Conservation (phyloP, 148 eudicot species). For the Camellia granthamiana region DNA sequence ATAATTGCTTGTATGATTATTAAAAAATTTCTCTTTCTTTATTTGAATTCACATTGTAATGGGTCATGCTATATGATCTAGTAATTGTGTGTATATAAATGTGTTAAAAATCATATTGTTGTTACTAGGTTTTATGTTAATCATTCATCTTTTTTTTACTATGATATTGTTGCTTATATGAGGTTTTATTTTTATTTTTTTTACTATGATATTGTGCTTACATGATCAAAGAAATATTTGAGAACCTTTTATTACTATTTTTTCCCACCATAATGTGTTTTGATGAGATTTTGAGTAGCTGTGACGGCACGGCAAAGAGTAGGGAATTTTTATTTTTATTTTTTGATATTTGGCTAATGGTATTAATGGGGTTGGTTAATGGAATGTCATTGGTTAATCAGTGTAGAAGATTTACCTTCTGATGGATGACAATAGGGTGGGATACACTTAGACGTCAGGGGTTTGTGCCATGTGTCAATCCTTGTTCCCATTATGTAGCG, state of each 20-base stretch:
- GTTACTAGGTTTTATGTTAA: neutral
- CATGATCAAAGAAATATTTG: neutral
- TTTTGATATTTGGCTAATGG: no score
- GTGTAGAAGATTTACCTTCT: no score
- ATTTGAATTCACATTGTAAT: neutral
- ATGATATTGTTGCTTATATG: no score
- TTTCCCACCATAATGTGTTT: neutral
- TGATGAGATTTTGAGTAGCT: slow-evolving; percentile 34
- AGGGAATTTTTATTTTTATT: no score
- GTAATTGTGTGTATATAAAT: slow-evolving; percentile 13
- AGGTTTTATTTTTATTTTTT: no score
- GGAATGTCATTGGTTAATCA: no score
- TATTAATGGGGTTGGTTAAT: no score
- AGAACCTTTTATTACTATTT: neutral
- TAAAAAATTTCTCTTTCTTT: neutral
- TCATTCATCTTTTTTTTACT: neutral
- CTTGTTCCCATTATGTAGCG: no score
- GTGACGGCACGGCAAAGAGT: slow-evolving; percentile 52
- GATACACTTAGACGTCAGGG: no score
- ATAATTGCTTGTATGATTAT: slow-evolving; percentile 8
- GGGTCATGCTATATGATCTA: neutral
- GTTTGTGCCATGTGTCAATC: no score
- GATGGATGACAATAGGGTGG: no score
- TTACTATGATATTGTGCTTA: no score
- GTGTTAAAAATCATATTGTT: neutral